Evolutionary conservation across 371 early-diverging fungal species (phyloP).

Genomic region (Rhizopus microsporus): DNA sequence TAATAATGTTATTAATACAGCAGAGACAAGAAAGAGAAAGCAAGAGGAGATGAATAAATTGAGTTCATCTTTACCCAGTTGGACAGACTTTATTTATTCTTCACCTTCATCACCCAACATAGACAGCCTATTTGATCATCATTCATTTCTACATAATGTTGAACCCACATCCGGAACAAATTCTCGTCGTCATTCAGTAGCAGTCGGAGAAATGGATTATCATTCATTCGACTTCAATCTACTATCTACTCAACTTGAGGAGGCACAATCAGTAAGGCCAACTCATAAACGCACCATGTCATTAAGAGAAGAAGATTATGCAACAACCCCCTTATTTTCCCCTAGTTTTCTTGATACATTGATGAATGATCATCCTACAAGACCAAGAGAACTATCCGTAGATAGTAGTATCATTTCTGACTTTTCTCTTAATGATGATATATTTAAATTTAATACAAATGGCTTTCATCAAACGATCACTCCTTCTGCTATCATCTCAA

Average conservation of each 20-base stretch:
- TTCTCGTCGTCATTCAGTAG: constrained; percentile 32
- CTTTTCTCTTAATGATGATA: constrained; percentile 35
- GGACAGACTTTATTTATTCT: constrained; percentile 40
- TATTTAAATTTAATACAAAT: constrained; percentile 13
- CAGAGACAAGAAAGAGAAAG: constrained; percentile 28
- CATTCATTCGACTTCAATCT: constrained; percentile 25
- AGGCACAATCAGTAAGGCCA: constrained; percentile 17
- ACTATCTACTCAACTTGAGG: constrained; percentile 11
- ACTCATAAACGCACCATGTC: constrained; percentile 37
- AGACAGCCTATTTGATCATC: constrained; percentile 21
- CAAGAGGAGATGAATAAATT: constrained; percentile 18
- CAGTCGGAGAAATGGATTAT: constrained; percentile 31
- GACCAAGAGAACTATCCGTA: neutral
- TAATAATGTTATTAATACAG: constrained; percentile 11
- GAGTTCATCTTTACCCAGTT: constrained; percentile 22
- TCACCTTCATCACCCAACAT: constrained; percentile 31
- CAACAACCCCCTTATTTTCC: constrained; percentile 54
- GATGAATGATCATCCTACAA: neutral
- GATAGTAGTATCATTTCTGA: constrained; percentile 21
- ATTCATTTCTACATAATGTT: constrained; percentile 3
- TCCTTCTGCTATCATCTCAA: constrained; percentile 15
- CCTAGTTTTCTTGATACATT: constrained; percentile 58
- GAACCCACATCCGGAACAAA: constrained; percentile 12
- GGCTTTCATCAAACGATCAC: constrained; percentile 5
- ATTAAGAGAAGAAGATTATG: constrained; percentile 31